These are phyloP conservation scores for Clarireedia homoeocarpa DNA, from an alignment of 2,329 filamentous ascomycete genomes.

Conservation along the genomic window DNA sequence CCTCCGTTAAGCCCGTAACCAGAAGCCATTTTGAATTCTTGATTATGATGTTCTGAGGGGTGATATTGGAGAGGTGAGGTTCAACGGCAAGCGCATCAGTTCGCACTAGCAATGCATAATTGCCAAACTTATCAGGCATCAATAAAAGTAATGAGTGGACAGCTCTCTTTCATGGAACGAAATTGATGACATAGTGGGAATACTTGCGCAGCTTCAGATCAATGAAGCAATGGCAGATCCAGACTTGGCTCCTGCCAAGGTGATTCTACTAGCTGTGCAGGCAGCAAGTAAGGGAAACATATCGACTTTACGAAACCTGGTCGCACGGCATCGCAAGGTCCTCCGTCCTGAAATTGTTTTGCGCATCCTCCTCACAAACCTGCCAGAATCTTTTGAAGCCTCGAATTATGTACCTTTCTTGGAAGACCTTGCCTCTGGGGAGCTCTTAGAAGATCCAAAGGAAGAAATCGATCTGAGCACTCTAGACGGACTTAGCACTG, in stretches of 20 bases:
- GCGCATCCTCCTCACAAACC: conserved; percentile 66
- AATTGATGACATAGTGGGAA: neutral
- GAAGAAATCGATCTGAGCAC: conserved; percentile 43
- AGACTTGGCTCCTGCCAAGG: conserved; percentile 56
- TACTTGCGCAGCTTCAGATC: conserved; percentile 10
- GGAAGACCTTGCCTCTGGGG: conserved; percentile 38
- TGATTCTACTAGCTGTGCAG: conserved; percentile 65
- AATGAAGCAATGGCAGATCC: conserved; percentile 26
- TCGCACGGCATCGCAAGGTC: conserved; percentile 46
- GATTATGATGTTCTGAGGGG: conserved; percentile 15
- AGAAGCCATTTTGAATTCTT: conserved; percentile 56
- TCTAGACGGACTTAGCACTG: conserved; percentile 52
- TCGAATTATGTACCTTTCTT: conserved; percentile 55
- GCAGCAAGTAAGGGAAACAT: conserved; percentile 60
- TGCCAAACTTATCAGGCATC: neutral
- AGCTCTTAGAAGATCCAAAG: conserved; percentile 30
- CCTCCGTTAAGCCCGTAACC: conserved; percentile 77
- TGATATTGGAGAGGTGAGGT: conserved; percentile 20
- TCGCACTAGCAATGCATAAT: conserved; percentile 1
- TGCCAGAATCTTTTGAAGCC: conserved; percentile 64
- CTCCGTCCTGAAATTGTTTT: conserved; percentile 59
- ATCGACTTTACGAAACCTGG: conserved; percentile 51
- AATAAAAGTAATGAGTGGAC: conserved; percentile 12
- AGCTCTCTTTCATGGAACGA: neutral
- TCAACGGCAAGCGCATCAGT: conserved; percentile 4